A percentile compares a stretch with the other conserved stretches of the same genome.
Conservation (phyloP, 805 yeast genomes). For the Wickerhamiella allomyrinae region DNA sequence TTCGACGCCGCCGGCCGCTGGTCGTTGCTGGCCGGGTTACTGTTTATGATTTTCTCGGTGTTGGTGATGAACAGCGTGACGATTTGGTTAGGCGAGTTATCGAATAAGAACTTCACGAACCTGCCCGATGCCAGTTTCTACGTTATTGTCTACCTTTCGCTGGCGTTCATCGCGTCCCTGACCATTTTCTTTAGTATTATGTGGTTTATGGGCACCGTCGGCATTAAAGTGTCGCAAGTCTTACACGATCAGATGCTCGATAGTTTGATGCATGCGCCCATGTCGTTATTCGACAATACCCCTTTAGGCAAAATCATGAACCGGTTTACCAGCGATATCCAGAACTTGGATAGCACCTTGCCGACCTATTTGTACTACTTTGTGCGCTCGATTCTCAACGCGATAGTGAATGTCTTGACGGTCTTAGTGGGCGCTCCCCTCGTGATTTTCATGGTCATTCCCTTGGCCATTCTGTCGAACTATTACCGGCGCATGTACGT, state of each 20-base stretch:
- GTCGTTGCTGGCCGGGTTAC: conserved; percentile 29
- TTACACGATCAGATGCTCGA: conserved; percentile 56
- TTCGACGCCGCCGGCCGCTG: conserved; percentile 20
- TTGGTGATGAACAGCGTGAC: conserved; percentile 11
- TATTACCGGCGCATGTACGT: conserved; percentile 57
- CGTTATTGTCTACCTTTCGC: conserved; percentile 57
- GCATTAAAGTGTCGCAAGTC: conserved; percentile 8
- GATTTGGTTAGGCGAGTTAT: conserved; percentile 16
- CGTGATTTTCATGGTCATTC: conserved; percentile 48
- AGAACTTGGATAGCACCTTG: conserved; percentile 55
- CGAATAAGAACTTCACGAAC: conserved; percentile 13
- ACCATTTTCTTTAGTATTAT: conserved; percentile 18
- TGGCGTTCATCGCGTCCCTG: conserved; percentile 24
- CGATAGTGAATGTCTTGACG: conserved; percentile 42
- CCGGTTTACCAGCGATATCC: conserved; percentile 79
- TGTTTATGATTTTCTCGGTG: conserved; percentile 22
- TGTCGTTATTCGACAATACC: conserved; percentile 87
- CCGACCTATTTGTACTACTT: conserved; percentile 44
- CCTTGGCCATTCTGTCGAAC: conserved; percentile 39
- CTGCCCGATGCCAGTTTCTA: conserved; percentile 31
- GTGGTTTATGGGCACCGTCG: conserved; percentile 49
- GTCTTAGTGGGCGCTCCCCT: conserved; percentile 54
- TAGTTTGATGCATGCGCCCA: conserved; percentile 67
- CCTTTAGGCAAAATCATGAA: conserved; percentile 85
- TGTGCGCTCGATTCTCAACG: conserved; percentile 34